These are phyloP conservation scores for Pontederia crassipes DNA, from an alignment of 176 grass and related monocot genomes.

Conservation along the genomic window DNA sequence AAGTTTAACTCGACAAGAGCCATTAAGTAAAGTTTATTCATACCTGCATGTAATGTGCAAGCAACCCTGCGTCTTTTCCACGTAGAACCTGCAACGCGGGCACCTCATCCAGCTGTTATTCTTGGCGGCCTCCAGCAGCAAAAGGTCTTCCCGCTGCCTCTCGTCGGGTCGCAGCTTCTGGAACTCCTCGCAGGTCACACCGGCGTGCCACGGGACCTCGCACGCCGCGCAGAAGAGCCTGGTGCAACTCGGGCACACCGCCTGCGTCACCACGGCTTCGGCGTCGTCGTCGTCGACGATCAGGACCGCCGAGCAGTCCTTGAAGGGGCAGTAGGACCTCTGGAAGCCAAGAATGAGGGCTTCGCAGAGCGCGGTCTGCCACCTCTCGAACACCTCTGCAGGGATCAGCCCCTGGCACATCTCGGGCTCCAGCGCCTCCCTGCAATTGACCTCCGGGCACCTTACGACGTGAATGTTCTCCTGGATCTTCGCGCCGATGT, in stretches of 20 bases:
- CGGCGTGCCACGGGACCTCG: constrained; percentile 47
- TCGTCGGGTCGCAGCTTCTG: constrained; percentile 9
- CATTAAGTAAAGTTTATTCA: too few relatives aligned
- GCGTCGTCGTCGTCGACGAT: constrained; percentile 1
- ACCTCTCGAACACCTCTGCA: constrained; percentile 31
- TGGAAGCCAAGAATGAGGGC: constrained; percentile 17
- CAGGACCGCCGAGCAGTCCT: constrained; percentile 50
- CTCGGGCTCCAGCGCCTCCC: constrained; percentile 10
- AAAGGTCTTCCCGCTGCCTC: constrained; percentile 29
- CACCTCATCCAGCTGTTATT: constrained; percentile 44
- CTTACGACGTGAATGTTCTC: constrained; percentile 15
- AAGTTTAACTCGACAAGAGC: background rate
- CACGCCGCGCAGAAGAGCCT: constrained; percentile 49
- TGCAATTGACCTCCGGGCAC: constrained; percentile 50
- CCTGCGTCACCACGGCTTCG: constrained; percentile 1
- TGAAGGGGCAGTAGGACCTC: constrained; percentile 52
- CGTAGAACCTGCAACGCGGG: constrained; percentile 39
- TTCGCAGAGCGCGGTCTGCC: constrained; percentile 40
- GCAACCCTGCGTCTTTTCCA: constrained; percentile 44
- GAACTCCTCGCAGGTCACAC: constrained; percentile 36
- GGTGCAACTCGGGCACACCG: constrained; percentile 46
- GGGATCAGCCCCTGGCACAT: constrained; percentile 25
- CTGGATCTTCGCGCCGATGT: constrained; percentile 43
- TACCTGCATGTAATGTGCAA: constrained; percentile 57
- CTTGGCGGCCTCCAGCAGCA: constrained; percentile 35